These are phyloP conservation scores for Arabis alpina DNA, from an alignment of 345 rosid genomes.

Conservation along the genomic window DNA sequence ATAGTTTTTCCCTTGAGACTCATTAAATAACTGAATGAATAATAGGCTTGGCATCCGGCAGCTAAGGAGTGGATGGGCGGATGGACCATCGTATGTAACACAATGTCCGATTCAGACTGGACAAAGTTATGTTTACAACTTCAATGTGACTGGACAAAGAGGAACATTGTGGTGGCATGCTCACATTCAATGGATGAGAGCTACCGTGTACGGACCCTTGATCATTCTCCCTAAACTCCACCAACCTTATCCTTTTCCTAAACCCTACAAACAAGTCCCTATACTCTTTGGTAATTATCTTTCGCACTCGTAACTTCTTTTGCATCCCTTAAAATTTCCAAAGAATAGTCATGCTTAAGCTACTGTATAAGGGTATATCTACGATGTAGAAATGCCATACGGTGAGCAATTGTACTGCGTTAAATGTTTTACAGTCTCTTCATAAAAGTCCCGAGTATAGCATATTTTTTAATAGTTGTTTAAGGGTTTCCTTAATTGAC, in stretches of 20 bases:
- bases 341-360: not conserved
- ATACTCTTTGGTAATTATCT: conserved; percentile 59
- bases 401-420: too few relatives aligned
- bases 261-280: conserved; percentile 72
- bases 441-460: too few relatives aligned
- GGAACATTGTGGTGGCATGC: conserved; percentile 86
- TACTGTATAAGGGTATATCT: too few relatives aligned
- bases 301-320: not conserved
- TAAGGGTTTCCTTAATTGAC: not conserved
- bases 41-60: conserved; percentile 79
- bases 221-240: conserved; percentile 65
- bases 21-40: not conserved
- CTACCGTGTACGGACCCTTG: conserved; percentile 72
- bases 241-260: conserved; percentile 67
- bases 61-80: conserved; percentile 77
- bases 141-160: conserved; percentile 71
- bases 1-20: not conserved
- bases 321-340: not conserved
- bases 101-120: conserved; percentile 78
- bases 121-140: conserved; percentile 67
- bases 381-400: too few relatives aligned
- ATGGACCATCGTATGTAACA: conserved; percentile 76
- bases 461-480: too few relatives aligned
- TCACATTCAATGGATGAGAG: conserved; percentile 73
- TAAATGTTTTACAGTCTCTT: too few relatives aligned